Evolutionary conservation across 2,329 filamentous ascomycete genomes (phyloP).

Genomic region (Colletotrichum tanaceti): DNA sequence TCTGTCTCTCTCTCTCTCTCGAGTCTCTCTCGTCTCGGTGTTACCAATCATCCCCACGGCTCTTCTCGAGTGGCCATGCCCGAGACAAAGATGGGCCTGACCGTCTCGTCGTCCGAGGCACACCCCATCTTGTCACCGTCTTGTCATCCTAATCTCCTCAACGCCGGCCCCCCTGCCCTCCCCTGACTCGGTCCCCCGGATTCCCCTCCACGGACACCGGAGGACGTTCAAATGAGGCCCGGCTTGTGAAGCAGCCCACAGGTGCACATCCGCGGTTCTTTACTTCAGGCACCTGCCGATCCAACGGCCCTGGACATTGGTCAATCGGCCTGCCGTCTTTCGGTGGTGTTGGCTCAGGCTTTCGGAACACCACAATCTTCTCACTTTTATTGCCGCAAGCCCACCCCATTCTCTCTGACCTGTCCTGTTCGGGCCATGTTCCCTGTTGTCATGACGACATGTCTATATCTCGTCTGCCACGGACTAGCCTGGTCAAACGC

Average conservation of each 20-base stretch:
- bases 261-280: slow-evolving; percentile 7
- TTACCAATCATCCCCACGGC: too few species aligned
- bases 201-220: slow-evolving; percentile 31
- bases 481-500: neutral
- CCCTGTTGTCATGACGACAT: slow-evolving; percentile 29
- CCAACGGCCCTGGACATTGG: slow-evolving; percentile 10
- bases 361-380: neutral
- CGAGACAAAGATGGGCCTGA: neutral
- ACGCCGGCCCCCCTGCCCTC: slow-evolving; percentile 9
- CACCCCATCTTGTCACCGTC: slow-evolving; percentile 6
- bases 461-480: neutral
- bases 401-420: neutral
- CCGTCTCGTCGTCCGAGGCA: slow-evolving; percentile 25
- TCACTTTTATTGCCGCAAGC: slow-evolving; percentile 19
- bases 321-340: slow-evolving; percentile 10
- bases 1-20: slow-evolving; percentile 13
- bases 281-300: slow-evolving; percentile 23
- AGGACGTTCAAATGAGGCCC: slow-evolving; percentile 36
- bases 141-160: slow-evolving; percentile 6
- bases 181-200: slow-evolving; percentile 36
- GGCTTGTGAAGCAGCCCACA: slow-evolving; percentile 19
- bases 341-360: neutral
- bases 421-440: neutral
- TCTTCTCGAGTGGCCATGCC: too few species aligned
- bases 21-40: too few species aligned